Evolutionary conservation across 129 eudicot genomes (phyloP), one percentile per base, ranked within the genome.

Genomic region (Scalesia atractyloides): DNA sequence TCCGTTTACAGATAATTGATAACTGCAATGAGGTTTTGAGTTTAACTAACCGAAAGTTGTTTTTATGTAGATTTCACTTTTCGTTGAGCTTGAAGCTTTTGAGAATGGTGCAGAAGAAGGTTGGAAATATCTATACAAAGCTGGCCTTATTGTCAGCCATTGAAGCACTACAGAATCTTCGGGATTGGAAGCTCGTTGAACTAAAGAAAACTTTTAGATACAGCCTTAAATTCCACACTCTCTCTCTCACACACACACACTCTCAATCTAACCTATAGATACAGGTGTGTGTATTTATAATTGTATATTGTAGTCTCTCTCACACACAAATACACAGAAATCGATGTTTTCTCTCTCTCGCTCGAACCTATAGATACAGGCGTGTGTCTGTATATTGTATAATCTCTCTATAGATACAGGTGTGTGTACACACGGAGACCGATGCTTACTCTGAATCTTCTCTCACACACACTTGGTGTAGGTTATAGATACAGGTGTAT

Each of bases 111-210:
- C 19, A 18, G 76, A 34, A 11, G 69, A 66, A 16, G 75, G 30
- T 70, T 80, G 66, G 75, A 46, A 37, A 12, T 56, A 63, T 56
- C 53, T 47, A 17, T 4, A 48, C 16, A 57, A 48, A 49, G 78
- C 70, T 73, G 60, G 50, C 69, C 24, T 46, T 58, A 12, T 43
- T 65, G 73, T 78, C 68, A 73, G 73, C 82, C 82, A 71, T 78
- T 64, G 65, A 73, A 57, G 82, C 65, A 41, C 44, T 50, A 64
- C 5, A 66, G 78, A 76, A 58, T 72, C 78, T 76, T 76, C 77
- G 79, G 82, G 75, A 76, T 70, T 76, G 71, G 75, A 69, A 52
- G 56, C 72, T 26, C 46, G 70, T 26, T 52, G 18, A 24, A 59
- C 34, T 51, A 41, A 7, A 78, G 53, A 54, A 64, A 39, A 13